Base-by-base conservation (phyloP, 805 yeast species). In the Teunomyces stri region DNA sequence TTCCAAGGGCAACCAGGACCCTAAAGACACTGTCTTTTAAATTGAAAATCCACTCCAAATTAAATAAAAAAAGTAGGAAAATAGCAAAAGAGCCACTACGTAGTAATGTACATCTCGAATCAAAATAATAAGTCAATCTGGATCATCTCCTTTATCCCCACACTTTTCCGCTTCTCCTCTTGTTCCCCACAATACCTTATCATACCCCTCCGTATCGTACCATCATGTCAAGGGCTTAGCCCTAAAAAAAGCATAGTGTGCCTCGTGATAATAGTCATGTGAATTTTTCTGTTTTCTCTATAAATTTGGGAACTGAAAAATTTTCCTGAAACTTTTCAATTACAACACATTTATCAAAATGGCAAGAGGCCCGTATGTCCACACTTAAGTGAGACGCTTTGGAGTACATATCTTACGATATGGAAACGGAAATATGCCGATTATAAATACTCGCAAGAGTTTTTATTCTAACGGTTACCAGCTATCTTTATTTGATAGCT, bases 341-440 rank as follows among this genome's bases (percentile, higher is more conserved):
- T n/a, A 25, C 39, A 36, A 21, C 49, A 44, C 47, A 54, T 57
- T 56, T 62, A 65, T 64, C 69, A 55, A 65, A 68, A 72, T 72
- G 78, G 78, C 78, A 72, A 72, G 78, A 72, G 78, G 78, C 76
- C 78, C 76, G 78, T 72, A 72, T 68, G 78, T 72, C 69, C 58
- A 35, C 28, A 42, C 40, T 35, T 30, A 27, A 45, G 56, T 54
- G 56, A 55, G 46, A 48, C 53, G 51, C 49, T 44, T 44, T 51
- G 56, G 53, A 55, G 59, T 53, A 55, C 52, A 48, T 30, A 22
- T 39, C 28, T 29, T 42, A 31, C 13, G 46, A 25, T 21, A 22
- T 46, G 48, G 54, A 53, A 60, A 21, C 25, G 25, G 53, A 42
- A 48, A 25, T 42, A 50, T 49, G 57, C 54, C 57, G 52, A 46